Evolutionary conservation across 768 basidiomycete species (phyloP), one percentile per base, ranked within the genome.

Genomic region (Coprinellus aureogranulatus): DNA sequence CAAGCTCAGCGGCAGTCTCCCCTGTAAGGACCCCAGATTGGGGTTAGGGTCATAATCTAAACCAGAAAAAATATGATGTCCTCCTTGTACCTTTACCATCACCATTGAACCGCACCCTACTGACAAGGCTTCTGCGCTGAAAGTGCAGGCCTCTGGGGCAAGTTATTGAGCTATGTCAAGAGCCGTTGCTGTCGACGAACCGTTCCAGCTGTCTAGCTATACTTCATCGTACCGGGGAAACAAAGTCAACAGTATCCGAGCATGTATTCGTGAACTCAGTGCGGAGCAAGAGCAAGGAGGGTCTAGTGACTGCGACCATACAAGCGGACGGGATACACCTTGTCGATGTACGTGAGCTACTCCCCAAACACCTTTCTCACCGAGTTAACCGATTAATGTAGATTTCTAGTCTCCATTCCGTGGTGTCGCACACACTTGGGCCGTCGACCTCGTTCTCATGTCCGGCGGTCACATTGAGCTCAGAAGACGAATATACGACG

Each of bases 271-370:
- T 42, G 57, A 62, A 51, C 61, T 58, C 30, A 55, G 47, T 30
- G 48, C 31, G 26, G 27, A 31, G 48, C 30, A 52, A 52, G 31
- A 56, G 40, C 34, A 60, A 53, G 30, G 84, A 87, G 39, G 81
- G 84, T 26, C 80, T 80, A 75, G 85, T 81, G 41, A 88, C 88
- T 0, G 77, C 89, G 54, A 80, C 88, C 14, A 86, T 79, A 12
- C 88, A 90, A 59, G 81, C 79, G 60, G 89, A 92, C 55, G 90
- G 90, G 28, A 74, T 92, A 39, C 89, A 92, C 70, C 67, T 92
- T 45, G 69, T 89, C 57, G 87, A 92, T 68, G 90, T 91, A 50
- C 58, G 69, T 63, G 23, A 4, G 11, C 20, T 30, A 55, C 50
- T 49, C 60, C 10, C 52, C 28, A 20, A 55, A 28, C 18, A 53